phyloP scores from a whole-genome alignment of 2,329 filamentous ascomycete genomes.

The Diaporthe citri region DNA sequence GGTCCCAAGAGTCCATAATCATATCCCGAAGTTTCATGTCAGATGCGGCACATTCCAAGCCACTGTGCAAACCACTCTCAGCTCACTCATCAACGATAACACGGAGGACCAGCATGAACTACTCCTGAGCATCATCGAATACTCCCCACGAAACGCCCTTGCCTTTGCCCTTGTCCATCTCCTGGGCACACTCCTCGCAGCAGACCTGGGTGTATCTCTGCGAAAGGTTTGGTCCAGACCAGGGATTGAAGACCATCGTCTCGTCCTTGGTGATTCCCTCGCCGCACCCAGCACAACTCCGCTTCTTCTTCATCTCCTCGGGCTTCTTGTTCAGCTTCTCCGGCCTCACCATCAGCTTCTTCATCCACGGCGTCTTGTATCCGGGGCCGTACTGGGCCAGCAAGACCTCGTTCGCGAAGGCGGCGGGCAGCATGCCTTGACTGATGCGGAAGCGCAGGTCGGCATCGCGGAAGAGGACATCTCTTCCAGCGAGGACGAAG shows the following conservation, averaged over 20 bases:
- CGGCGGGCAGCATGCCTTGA: neutral
- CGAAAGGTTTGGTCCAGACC: neutral
- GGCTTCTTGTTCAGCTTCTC: too few species aligned
- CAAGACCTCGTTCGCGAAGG: neutral
- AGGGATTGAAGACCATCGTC: neutral
- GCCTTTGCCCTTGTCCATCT: constrained; percentile 4
- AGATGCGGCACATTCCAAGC: neutral
- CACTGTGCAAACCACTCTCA: neutral
- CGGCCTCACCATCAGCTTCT: neutral
- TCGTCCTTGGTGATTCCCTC: neutral
- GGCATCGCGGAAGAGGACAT: constrained; percentile 8
- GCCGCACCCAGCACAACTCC: constrained; percentile 2
- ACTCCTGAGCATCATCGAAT: neutral
- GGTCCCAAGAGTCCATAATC: neutral
- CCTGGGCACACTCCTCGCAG: constrained; percentile 10
- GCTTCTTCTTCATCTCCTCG: neutral
- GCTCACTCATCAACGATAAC: neutral
- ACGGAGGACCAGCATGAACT: neutral
- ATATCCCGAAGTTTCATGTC: neutral
- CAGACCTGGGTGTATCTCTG: constrained; percentile 2
- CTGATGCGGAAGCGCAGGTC: neutral
- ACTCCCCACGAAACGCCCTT: neutral
- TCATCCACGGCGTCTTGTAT: constrained; percentile 28
- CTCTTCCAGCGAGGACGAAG: constrained; percentile 22
- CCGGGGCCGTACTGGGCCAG: neutral